Base-by-base conservation (phyloP, 1,139 yeast genomes). In the Pichia kudriavzevii region DNA sequence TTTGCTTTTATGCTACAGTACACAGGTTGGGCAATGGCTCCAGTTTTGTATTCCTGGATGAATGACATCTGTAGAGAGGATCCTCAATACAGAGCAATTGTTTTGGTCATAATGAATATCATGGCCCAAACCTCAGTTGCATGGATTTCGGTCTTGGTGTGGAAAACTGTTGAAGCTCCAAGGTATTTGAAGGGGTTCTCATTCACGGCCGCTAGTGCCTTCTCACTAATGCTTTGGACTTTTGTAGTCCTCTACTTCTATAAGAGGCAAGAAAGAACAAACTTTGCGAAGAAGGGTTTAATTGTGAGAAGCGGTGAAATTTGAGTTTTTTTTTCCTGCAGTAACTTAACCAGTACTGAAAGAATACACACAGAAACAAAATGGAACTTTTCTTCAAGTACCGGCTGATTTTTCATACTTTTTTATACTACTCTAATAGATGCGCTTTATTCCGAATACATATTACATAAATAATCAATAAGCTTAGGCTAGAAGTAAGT, bases 181-280 rank as follows among this genome's bases (percentile, higher is more conserved):
- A 52, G 70, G 31, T 74, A 55, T 50, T 56, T 59, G 33, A 66
- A 60, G 46, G 80, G 80, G 36, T 75, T 58, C 50, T 53, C 66
- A 13, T 31, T 39, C 36, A 47, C 56, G 43, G 38, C 42, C 32
- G 48, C 56, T 43, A 52, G 60, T 16, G 50, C 45, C 2, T 54
- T 56, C 38, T 46, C 41, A 1, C 48, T 50, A 25, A 40, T 47
- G 28, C 36, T 55, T 27, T 44, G 31, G 32, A 30, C 54, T 1
- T 28, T 54, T 4, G 34, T 72, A 36, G 61, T 72, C 7, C 77
- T 72, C 5, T 63, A 75, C 43, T 69, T 61, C 48, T 78, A 75
- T 60, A 78, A 77, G 56, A 64, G 64, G 30, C 71, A 74, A 37
- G 84, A 78, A 50, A 64, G 50, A 63, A 38, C n/a, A n/a, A n/a